Base-by-base conservation (phyloP, 2,329 filamentous ascomycete genomes). In the Phyllosticta citriasiana region DNA sequence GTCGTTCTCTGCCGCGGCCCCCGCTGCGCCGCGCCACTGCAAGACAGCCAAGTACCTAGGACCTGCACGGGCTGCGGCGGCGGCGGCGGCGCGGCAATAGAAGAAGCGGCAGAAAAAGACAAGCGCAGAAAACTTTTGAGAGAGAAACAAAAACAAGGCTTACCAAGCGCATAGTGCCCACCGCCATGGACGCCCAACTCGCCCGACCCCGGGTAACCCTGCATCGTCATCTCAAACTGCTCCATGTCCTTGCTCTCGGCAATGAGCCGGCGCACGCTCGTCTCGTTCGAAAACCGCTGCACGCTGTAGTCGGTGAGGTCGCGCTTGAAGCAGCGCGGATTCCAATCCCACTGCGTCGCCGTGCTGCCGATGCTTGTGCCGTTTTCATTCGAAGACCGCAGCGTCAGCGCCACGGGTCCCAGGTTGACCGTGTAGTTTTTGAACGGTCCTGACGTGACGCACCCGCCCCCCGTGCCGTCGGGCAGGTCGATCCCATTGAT, bases 391-490 rank as follows among this genome's bases (percentile, higher is more conserved):
- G 35, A 12, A 1, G 35, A 40, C 6, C 40, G 40, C 61, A 0
- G 63, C 59, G 10, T 68, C 66, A 60, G 71, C 66, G 24, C 72
- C 68, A 3, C 76, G 1, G 82, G 82, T 0, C 82, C 82, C 0
- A 79, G 72, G 61, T 76, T 77, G 47, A 78, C 74, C 2, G 64
- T 66, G 65, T 66, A 72, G 66, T 82, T 73, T 65, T 73, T 76
- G 70, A 84, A 82, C 0, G 81, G 81, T 0, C 82, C 82, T 0
- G 71, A 74, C 16, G 69, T 73, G 4, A 85, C 73, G 67, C 82
- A 84, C 1, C 82, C 82, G 50, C 82, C 82, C 9, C 82, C 82
- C 0, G 75, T 75, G 16, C 81, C 82, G 0, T 77, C 76, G 0
- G 78, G 79, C 8, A 80, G 68, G 30, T 66, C 71, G 61, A 78